phyloP scores from a whole-genome alignment of 2,329 filamentous ascomycete species.

The Tolypocladium album region DNA sequence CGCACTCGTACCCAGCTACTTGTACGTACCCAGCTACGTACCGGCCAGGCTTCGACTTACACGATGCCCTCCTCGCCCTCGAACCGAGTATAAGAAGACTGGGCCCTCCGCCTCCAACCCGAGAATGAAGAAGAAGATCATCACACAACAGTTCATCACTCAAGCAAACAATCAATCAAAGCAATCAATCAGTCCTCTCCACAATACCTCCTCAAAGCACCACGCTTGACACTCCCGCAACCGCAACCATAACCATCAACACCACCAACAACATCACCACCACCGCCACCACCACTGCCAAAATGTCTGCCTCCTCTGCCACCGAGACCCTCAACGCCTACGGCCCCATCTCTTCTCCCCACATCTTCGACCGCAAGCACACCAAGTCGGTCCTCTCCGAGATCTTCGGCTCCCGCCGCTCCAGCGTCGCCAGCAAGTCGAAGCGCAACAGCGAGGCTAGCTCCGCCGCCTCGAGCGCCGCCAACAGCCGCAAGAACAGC shows the following conservation, averaged over 20 bases:
- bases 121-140: neutral
- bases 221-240: neutral
- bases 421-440: neutral
- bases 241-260: neutral
- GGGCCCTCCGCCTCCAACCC: neutral
- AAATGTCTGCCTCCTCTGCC: conserved; percentile 1
- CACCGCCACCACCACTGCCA: neutral
- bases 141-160: neutral
- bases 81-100: neutral
- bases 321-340: conserved; percentile 6
- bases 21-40: neutral
- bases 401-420: conserved; percentile 5
- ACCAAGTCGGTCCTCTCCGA: conserved; percentile 3
- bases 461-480: neutral
- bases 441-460: conserved; percentile 1
- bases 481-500: conserved; percentile 1
- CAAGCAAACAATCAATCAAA: neutral
- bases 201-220: neutral
- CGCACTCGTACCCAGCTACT: neutral
- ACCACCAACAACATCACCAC: neutral
- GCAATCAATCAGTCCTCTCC: neutral
- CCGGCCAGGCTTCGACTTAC: neutral
- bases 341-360: conserved; percentile 4
- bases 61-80: neutral
- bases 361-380: conserved; percentile 3